Conservation (phyloP, 176 grass and related monocot species). For the Alloteropsis semialata region DNA sequence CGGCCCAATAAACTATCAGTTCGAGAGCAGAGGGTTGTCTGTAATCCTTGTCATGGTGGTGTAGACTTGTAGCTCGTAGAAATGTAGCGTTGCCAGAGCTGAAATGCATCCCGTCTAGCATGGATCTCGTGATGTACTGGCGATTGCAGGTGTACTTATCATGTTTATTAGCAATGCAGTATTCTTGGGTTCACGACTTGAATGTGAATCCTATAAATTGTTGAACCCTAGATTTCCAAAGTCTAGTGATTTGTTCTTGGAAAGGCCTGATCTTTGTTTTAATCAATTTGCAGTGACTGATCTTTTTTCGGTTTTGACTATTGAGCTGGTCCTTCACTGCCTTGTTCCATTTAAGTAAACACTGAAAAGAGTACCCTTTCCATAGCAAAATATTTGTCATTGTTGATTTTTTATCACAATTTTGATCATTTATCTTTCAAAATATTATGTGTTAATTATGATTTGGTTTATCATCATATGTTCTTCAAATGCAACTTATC, state of each 20-base stretch:
- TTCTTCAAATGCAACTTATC: too few species aligned
- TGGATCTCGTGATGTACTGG: constrained; percentile 1
- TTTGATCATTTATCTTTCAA: too few species aligned
- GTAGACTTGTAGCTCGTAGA: constrained; percentile 33
- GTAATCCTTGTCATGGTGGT: constrained; percentile 15
- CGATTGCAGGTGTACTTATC: neutral
- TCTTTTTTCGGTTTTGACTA: too few species aligned
- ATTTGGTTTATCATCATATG: too few species aligned
- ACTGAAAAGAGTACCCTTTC: too few species aligned
- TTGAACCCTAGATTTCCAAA: neutral
- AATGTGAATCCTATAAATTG: neutral
- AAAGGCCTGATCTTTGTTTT: neutral
- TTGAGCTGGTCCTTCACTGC: too few species aligned
- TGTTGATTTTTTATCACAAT: too few species aligned
- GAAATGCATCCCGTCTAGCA: neutral
- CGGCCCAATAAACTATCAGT: constrained; percentile 28
- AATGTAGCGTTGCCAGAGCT: neutral
- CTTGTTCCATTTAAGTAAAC: too few species aligned
- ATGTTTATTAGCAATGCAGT: neutral
- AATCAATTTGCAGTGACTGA: neutral
- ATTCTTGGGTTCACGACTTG: neutral
- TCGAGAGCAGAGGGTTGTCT: constrained; percentile 8
- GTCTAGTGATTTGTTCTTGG: neutral
- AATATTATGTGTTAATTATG: too few species aligned
- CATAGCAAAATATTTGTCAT: too few species aligned